phyloP scores from a whole-genome alignment of 2,329 filamentous ascomycete species.

The Nemania sp. region DNA sequence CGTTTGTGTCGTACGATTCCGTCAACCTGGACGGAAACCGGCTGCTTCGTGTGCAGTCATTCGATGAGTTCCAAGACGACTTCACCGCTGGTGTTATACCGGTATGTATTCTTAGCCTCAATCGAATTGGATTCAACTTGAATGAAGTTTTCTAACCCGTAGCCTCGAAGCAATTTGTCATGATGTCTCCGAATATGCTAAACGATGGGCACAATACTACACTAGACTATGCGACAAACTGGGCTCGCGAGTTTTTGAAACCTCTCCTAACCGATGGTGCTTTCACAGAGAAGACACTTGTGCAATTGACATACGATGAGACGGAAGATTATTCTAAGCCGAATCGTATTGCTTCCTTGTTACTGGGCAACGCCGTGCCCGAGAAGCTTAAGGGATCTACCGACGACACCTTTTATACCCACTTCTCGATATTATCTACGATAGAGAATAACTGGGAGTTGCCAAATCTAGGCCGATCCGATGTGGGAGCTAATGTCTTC shows the following conservation, averaged over 20 bases:
- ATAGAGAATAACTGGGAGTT: conserved; percentile 70
- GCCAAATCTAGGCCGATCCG: conserved; percentile 44
- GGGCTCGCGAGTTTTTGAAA: conserved; percentile 68
- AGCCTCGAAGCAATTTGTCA: conserved; percentile 57
- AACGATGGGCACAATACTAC: conserved; percentile 73
- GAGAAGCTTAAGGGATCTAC: conserved; percentile 64
- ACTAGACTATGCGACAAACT: conserved; percentile 69
- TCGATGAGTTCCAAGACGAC: conserved; percentile 63
- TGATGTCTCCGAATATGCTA: conserved; percentile 66
- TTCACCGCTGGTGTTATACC: conserved; percentile 59
- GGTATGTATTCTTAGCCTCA: conserved; percentile 3
- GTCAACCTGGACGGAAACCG: conserved; percentile 48
- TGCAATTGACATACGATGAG: conserved; percentile 80
- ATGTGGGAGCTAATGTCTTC: conserved; percentile 56
- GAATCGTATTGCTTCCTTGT: conserved; percentile 71
- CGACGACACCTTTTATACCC: conserved; percentile 71
- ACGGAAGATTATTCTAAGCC: conserved; percentile 67
- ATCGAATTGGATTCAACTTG: background rate
- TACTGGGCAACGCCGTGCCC: conserved; percentile 74
- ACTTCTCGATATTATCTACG: conserved; percentile 54
- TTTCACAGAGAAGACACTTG: conserved; percentile 74
- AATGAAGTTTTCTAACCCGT: background rate
- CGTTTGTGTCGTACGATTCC: conserved; percentile 48
- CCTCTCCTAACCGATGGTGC: conserved; percentile 68
- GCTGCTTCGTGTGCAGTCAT: conserved; percentile 63